Evolutionary conservation across 495 filamentous ascomycete genomes (phyloP).

Genomic region (Sphaerosporella brunnea): DNA sequence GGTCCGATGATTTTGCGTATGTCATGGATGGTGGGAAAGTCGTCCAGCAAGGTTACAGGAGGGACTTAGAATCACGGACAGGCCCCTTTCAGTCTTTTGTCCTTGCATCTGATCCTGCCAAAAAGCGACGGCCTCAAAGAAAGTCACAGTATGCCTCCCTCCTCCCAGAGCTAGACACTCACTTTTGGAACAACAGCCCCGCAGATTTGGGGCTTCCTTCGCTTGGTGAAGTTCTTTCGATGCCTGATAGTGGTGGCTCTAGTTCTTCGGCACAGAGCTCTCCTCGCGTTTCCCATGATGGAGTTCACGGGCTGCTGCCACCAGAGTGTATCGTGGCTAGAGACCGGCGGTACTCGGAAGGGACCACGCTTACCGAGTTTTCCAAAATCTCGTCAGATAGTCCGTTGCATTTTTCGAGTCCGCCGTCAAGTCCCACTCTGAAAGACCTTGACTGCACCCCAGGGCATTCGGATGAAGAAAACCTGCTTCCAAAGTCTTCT

Average conservation of each 20-base stretch:
- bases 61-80: conserved; percentile 30
- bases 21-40: conserved; percentile 55
- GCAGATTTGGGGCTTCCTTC: background rate
- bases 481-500: background rate
- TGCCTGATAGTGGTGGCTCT: background rate
- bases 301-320: no score
- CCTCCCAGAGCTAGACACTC: no score
- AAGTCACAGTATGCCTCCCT: background rate
- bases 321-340: background rate
- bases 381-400: background rate
- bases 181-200: background rate
- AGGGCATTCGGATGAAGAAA: background rate
- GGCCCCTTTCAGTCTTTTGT: conserved; percentile 17
- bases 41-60: conserved; percentile 45
- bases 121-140: background rate
- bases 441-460: no score
- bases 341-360: background rate
- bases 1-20: conserved; percentile 57
- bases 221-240: background rate
- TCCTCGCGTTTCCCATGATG: no score
- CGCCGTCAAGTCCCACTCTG: background rate
- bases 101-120: conserved; percentile 6
- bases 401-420: background rate
- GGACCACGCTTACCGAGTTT: background rate
- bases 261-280: no score